Conservation (phyloP, 257 asterid species). For the Capsicum pubescens region DNA sequence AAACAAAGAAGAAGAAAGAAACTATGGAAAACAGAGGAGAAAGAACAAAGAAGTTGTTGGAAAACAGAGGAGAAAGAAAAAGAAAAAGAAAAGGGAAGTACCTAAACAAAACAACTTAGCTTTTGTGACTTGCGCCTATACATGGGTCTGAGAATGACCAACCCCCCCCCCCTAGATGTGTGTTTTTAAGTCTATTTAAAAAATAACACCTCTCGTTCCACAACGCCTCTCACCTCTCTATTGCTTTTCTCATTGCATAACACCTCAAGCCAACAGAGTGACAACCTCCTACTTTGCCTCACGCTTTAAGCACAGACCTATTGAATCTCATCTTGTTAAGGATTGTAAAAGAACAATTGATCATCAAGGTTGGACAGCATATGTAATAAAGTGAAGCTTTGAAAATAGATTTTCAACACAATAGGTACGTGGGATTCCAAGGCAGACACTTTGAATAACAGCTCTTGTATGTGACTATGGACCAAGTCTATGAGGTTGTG, state of each 20-base stretch:
- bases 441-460: background rate
- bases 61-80: background rate
- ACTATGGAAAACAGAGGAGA: background rate
- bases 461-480: background rate
- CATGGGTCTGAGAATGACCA: background rate
- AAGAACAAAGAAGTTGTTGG: background rate
- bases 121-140: background rate
- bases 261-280: too few relatives aligned
- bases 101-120: background rate
- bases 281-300: too few relatives aligned
- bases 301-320: background rate
- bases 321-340: background rate
- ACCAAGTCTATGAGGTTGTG: background rate
- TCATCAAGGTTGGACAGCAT: background rate
- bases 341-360: background rate
- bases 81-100: background rate
- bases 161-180: background rate
- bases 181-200: background rate
- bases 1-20: background rate
- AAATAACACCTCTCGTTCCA: background rate
- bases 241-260: too few relatives aligned
- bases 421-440: conserved; percentile 11
- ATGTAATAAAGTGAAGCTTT: background rate
- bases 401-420: background rate
- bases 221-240: too few relatives aligned